phyloP scores from a whole-genome alignment of 2,329 filamentous ascomycete species.

The Pyrenophora seminiperda region DNA sequence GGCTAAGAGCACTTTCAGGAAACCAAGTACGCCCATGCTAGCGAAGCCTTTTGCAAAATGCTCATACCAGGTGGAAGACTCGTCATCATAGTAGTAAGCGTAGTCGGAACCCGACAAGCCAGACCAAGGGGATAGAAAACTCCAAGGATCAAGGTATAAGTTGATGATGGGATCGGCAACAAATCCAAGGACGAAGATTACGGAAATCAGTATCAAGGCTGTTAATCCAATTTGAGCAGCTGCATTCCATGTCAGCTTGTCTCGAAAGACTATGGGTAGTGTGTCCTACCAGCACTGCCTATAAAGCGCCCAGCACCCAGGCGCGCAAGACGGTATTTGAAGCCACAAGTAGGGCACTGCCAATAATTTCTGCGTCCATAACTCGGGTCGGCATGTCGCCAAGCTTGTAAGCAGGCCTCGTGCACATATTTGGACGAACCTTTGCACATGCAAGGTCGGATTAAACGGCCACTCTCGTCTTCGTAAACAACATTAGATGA shows the following conservation, averaged over 20 bases:
- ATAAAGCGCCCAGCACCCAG: constrained; percentile 73
- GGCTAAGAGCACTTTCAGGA: constrained; percentile 77
- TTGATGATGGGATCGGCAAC: constrained; percentile 91
- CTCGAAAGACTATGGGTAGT: neutral
- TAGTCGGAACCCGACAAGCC: constrained; percentile 24
- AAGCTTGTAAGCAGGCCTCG: constrained; percentile 82
- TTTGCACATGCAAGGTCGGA: constrained; percentile 92
- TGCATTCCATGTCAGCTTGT: constrained; percentile 21
- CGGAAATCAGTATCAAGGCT: constrained; percentile 68
- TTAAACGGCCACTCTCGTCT: constrained; percentile 75
- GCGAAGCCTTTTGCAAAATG: constrained; percentile 90
- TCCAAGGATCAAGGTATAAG: constrained; percentile 77
- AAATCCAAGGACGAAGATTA: constrained; percentile 85
- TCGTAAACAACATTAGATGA: constrained; percentile 69
- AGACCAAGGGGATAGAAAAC: constrained; percentile 47
- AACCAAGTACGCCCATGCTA: constrained; percentile 85
- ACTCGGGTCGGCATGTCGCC: constrained; percentile 75
- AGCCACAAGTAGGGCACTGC: constrained; percentile 86
- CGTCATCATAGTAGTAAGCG: constrained; percentile 41
- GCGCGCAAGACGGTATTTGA: constrained; percentile 78
- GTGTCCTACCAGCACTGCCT: constrained; percentile 51
- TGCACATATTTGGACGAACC: constrained; percentile 94
- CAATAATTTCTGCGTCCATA: constrained; percentile 73
- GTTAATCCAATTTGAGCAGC: constrained; percentile 73
- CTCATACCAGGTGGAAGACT: constrained; percentile 68